These are phyloP conservation scores for Fraxinus xanthoxyloides DNA, from an alignment of 305 asterid species.

Conservation along the genomic window DNA sequence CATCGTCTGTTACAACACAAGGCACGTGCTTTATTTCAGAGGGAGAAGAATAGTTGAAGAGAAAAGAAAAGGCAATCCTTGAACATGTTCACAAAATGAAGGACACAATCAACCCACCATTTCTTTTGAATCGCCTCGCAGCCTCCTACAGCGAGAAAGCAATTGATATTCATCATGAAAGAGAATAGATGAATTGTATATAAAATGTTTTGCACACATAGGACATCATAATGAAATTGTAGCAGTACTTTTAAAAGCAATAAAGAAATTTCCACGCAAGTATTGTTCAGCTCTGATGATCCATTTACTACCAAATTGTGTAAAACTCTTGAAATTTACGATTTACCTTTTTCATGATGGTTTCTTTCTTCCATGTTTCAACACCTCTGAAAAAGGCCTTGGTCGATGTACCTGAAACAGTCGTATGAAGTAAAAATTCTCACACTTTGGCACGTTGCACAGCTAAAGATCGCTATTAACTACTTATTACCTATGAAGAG, in stretches of 20 bases:
- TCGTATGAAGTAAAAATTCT: background rate
- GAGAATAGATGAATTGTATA: background rate
- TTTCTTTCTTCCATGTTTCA: conserved; percentile 37
- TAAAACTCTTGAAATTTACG: background rate
- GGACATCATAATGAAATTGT: background rate
- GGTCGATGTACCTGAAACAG: conserved; percentile 29
- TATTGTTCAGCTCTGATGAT: background rate
- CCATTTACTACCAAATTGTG: background rate
- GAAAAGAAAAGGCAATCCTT: background rate
- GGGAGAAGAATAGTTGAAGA: conserved; percentile 2
- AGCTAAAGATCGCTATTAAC: conserved; percentile 14
- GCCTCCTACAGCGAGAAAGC: conserved; percentile 50
- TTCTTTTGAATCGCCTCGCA: conserved; percentile 31
- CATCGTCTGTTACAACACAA: conserved; percentile 39
- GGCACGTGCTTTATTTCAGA: background rate
- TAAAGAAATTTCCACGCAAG: background rate
- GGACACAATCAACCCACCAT: conserved; percentile 40
- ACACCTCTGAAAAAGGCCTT: conserved; percentile 33
- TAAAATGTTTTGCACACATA: background rate
- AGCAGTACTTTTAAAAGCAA: background rate
- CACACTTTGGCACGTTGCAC: background rate
- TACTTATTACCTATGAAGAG: conserved; percentile 68
- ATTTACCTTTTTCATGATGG: conserved; percentile 29
- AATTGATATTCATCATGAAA: conserved; percentile 14
- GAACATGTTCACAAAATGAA: background rate